Evolutionary conservation across 2,329 filamentous ascomycete genomes (phyloP).

Genomic region (Grosmannia huntii): DNA sequence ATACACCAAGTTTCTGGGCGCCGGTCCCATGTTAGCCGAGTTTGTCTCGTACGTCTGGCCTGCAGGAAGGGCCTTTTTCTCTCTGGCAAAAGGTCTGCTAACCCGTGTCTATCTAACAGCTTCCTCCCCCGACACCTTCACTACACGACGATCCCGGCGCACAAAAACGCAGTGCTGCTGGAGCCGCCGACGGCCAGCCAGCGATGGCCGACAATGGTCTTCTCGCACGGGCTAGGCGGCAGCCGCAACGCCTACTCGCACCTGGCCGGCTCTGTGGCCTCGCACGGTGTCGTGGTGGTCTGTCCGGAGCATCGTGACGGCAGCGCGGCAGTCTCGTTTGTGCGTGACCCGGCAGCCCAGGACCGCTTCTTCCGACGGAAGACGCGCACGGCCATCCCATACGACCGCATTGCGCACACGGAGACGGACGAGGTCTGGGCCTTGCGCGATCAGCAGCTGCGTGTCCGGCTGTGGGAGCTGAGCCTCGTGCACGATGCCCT

Average conservation of each 20-base stretch:
- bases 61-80: too few relatives aligned
- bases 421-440: constrained; percentile 53
- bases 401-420: constrained; percentile 46
- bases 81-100: not conserved
- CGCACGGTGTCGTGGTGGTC: constrained; percentile 67
- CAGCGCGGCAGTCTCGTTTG: constrained; percentile 60
- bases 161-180: constrained; percentile 57
- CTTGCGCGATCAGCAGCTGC: constrained; percentile 56
- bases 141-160: constrained; percentile 59
- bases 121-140: constrained; percentile 59
- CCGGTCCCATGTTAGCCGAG: constrained; percentile 43
- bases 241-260: constrained; percentile 79
- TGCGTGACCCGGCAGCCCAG: constrained; percentile 47
- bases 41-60: constrained; percentile 41
- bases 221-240: constrained; percentile 76
- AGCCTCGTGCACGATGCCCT: constrained; percentile 58
- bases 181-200: constrained; percentile 30
- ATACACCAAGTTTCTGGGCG: constrained; percentile 65
- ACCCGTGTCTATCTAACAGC: constrained; percentile 22
- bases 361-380: constrained; percentile 22
- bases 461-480: constrained; percentile 68
- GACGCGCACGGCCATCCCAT: constrained; percentile 28
- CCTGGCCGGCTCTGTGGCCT: constrained; percentile 63
- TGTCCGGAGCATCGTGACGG: constrained; percentile 77
- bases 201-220: constrained; percentile 71